Percentiles rank a stretch among this genome's conserved stretches.
These are phyloP conservation scores for Pezicula carpinea DNA, from an alignment of 2,329 filamentous ascomycete species.

Conservation along the genomic window DNA sequence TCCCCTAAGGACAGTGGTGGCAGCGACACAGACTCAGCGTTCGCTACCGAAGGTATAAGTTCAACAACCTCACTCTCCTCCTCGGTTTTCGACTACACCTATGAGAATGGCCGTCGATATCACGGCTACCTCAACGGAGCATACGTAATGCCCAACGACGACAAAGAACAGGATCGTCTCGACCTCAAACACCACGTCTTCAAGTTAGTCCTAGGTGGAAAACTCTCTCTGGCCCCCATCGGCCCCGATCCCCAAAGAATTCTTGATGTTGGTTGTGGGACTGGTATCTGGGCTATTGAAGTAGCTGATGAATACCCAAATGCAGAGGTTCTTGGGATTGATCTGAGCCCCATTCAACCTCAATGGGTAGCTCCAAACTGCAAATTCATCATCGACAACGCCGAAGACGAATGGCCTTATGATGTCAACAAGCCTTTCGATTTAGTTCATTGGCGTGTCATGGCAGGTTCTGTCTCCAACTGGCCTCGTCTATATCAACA, in stretches of 20 bases:
- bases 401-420: conserved; percentile 39
- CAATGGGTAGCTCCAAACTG: conserved; percentile 41
- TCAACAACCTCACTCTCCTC: conserved; percentile 18
- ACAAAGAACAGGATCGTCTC: conserved; percentile 53
- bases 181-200: conserved; percentile 52
- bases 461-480: conserved; percentile 2
- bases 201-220: conserved; percentile 16
- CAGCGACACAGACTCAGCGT: too few species aligned
- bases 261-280: conserved; percentile 3
- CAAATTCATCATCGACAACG: conserved; percentile 45
- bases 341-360: conserved; percentile 39
- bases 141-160: conserved; percentile 58
- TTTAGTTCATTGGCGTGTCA: conserved; percentile 27
- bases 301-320: conserved; percentile 22
- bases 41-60: too few species aligned
- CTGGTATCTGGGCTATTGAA: conserved; percentile 15
- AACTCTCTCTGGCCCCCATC: conserved; percentile 14
- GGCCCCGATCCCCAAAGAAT: conserved; percentile 9
- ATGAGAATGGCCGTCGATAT: conserved; percentile 55
- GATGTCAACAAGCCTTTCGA: conserved; percentile 27
- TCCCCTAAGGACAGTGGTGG: too few species aligned
- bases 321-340: conserved; percentile 30
- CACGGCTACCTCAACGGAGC: conserved; percentile 50
- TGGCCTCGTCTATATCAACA: conserved; percentile 5
- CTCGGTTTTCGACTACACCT: conserved; percentile 44